Percentiles rank a stretch among this genome's conserved stretches.
phyloP scores from a whole-genome alignment of 1,139 yeast species.

The Suhomyces anneliseae region DNA sequence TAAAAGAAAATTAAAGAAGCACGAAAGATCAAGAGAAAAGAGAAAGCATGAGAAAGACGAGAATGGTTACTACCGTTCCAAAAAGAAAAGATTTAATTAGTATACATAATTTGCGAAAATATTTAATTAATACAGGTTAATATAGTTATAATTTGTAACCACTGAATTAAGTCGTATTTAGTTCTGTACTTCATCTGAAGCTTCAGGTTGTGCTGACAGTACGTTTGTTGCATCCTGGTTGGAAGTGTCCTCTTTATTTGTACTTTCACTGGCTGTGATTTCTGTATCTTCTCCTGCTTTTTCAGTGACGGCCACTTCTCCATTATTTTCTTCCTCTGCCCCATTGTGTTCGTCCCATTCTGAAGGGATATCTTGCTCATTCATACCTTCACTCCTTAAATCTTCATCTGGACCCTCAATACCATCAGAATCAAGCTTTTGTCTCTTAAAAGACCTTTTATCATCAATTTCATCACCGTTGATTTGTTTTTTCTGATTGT shows the following conservation, averaged over 20 bases:
- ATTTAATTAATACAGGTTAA: too few relatives aligned
- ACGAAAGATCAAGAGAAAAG: slow-evolving; percentile 72
- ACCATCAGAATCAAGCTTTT: slow-evolving; percentile 12
- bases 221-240: too few relatives aligned
- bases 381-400: slow-evolving; percentile 6
- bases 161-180: too few relatives aligned
- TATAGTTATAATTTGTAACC: too few relatives aligned
- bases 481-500: slow-evolving; percentile 41
- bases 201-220: too few relatives aligned
- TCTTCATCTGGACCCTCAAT: slow-evolving; percentile 9
- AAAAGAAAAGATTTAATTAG: slow-evolving; percentile 46
- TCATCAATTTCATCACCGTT: slow-evolving; percentile 11
- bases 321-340: slow-evolving; percentile 1
- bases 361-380: slow-evolving; percentile 2
- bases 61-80: slow-evolving; percentile 70
- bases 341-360: slow-evolving; percentile 4
- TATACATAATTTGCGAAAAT: neutral
- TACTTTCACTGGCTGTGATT: too few relatives aligned
- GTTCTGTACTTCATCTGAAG: too few relatives aligned
- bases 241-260: too few relatives aligned
- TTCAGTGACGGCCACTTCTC: neutral
- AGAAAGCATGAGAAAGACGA: slow-evolving; percentile 74
- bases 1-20: slow-evolving; percentile 71
- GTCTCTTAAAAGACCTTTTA: slow-evolving; percentile 13
- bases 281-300: neutral